Percentiles rank a stretch among this genome's conserved stretches.
Evolutionary conservation across 2,329 filamentous ascomycete genomes (phyloP).

Genomic region (Xylariaceae sp.): DNA sequence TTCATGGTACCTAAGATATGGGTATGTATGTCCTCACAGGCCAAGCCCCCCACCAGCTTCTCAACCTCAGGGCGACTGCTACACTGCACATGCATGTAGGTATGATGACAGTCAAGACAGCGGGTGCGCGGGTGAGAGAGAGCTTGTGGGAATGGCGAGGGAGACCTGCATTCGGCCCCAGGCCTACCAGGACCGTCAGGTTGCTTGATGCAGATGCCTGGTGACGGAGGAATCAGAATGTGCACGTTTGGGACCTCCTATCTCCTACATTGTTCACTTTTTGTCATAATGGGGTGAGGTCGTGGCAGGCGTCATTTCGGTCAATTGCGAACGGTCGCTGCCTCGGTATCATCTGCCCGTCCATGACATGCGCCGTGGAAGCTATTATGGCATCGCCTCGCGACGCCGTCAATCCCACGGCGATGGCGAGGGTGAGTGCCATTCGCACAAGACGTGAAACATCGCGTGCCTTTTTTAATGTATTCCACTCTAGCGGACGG

Average conservation of each 20-base stretch:
- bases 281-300: neutral
- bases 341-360: conserved; percentile 9
- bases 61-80: too few relatives aligned
- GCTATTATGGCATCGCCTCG: conserved; percentile 13
- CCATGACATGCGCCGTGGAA: neutral
- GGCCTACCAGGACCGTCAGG: conserved; percentile 4
- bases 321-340: conserved; percentile 7
- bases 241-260: neutral
- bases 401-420: conserved; percentile 5
- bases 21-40: too few relatives aligned
- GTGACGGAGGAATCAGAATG: neutral
- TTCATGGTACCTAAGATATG: too few relatives aligned
- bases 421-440: conserved; percentile 6
- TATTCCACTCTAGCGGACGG: conserved; percentile 8
- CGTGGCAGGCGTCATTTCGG: conserved; percentile 6
- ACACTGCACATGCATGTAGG: too few relatives aligned
- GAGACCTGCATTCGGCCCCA: too few relatives aligned
- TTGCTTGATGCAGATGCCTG: neutral
- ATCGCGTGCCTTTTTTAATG: conserved; percentile 6
- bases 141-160: too few relatives aligned
- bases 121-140: too few relatives aligned
- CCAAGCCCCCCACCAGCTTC: too few relatives aligned
- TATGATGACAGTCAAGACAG: too few relatives aligned
- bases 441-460: conserved; percentile 17
- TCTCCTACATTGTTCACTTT: neutral